phyloP scores from a whole-genome alignment of 345 rosid genomes.

The Raphanus sativus region DNA sequence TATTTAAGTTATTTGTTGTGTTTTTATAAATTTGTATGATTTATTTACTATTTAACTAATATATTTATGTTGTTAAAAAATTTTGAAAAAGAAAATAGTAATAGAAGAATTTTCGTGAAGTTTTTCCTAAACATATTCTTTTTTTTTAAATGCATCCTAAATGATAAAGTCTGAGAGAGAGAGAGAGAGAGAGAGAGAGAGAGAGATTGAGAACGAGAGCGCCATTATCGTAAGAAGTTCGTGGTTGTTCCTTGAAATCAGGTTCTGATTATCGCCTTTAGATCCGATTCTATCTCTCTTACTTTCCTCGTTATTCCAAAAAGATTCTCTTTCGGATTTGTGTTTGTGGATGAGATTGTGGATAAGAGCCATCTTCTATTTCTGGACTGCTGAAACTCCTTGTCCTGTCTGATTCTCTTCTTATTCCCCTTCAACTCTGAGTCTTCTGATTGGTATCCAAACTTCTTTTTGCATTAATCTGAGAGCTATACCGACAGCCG shows the following conservation, averaged over 20 bases:
- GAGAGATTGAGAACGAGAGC: conserved; percentile 18
- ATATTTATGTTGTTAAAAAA: no score
- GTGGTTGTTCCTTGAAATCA: conserved; percentile 40
- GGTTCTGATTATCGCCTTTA: conserved; percentile 19
- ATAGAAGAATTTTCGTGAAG: background rate
- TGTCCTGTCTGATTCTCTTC: conserved; percentile 7
- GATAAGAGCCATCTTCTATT: conserved; percentile 10
- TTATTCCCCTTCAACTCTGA: background rate
- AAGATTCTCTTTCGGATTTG: conserved; percentile 14
- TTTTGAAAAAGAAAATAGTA: background rate
- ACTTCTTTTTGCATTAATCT: background rate
- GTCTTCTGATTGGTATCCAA: background rate
- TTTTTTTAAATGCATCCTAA: background rate
- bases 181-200: background rate
- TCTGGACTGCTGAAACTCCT: conserved; percentile 23
- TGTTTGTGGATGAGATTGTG: conserved; percentile 35
- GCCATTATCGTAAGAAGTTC: conserved; percentile 38
- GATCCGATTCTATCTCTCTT: conserved; percentile 30
- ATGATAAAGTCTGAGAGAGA: background rate
- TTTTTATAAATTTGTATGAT: no score
- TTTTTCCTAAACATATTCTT: background rate
- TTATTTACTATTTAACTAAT: no score
- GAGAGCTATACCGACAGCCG: background rate
- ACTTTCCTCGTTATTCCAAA: background rate
- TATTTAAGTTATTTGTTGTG: no score